A percentile compares a stretch with the other conserved stretches of the same genome.
Conservation (phyloP, 2,329 filamentous ascomycete species). For the Alternaria arborescens region DNA sequence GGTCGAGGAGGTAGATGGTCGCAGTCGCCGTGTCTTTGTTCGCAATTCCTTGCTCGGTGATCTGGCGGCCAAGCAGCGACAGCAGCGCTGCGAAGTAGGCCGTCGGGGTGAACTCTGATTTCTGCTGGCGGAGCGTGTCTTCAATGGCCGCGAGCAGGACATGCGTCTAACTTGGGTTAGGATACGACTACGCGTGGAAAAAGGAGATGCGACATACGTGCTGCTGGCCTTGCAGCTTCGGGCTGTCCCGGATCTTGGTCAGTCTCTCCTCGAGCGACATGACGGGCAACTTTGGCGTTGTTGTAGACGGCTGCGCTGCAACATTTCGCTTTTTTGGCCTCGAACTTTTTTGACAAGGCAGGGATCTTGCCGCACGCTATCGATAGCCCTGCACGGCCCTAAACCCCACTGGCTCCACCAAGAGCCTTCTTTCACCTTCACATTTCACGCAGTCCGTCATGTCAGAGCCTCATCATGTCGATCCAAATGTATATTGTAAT, state of each 20-base stretch:
- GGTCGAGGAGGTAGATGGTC: slow-evolving; percentile 93
- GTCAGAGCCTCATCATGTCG: background rate
- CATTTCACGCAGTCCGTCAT: background rate
- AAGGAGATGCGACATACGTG: slow-evolving; percentile 66
- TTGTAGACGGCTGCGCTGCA: slow-evolving; percentile 12
- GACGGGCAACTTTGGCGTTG: slow-evolving; percentile 33
- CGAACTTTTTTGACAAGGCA: slow-evolving; percentile 25
- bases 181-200: slow-evolving; percentile 1
- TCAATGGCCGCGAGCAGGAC: slow-evolving; percentile 92
- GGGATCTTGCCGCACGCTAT: slow-evolving; percentile 23
- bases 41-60: slow-evolving; percentile 69
- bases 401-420: slow-evolving; percentile 11
- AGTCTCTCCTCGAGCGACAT: slow-evolving; percentile 85
- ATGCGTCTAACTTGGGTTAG: slow-evolving; percentile 69
- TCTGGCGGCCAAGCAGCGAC: slow-evolving; percentile 81
- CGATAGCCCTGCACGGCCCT: slow-evolving; percentile 23
- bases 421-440: background rate
- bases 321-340: slow-evolving; percentile 20
- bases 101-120: slow-evolving; percentile 82
- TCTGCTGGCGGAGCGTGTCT: slow-evolving; percentile 88
- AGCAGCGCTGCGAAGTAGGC: slow-evolving; percentile 96
- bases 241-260: slow-evolving; percentile 90
- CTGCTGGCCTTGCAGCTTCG: slow-evolving; percentile 93
- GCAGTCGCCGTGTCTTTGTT: slow-evolving; percentile 86
- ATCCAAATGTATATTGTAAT: slow-evolving; percentile 5